Conservation (phyloP, 306 rosid species). For the Glycine soja region DNA sequence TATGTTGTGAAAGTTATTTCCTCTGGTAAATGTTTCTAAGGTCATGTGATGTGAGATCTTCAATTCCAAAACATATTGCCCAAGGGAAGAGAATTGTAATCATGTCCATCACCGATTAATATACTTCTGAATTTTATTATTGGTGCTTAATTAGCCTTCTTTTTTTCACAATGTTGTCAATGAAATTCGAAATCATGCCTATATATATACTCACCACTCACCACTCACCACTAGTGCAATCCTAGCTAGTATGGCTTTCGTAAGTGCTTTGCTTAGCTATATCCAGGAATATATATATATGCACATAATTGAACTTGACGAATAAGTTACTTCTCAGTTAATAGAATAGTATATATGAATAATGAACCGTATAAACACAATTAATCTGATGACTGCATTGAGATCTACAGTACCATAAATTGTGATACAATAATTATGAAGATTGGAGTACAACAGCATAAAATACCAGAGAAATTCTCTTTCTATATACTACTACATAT, state of each 20-base stretch:
- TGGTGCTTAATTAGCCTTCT: neutral
- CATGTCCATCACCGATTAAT: neutral
- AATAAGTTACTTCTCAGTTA: too few relatives aligned
- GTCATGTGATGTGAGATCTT: neutral
- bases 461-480: neutral
- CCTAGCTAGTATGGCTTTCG: neutral
- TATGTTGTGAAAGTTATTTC: neutral
- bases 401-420: neutral
- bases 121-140: neutral
- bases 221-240: neutral
- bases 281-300: neutral
- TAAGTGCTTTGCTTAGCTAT: neutral
- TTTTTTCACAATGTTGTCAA: neutral
- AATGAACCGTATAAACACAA: neutral
- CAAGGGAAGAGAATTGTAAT: neutral
- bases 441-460: neutral
- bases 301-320: too few relatives aligned
- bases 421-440: neutral
- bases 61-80: too few relatives aligned
- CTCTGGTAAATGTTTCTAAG: neutral
- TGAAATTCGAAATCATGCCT: neutral
- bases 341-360: too few relatives aligned
- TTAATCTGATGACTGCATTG: slow-evolving; percentile 21
- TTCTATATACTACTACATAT: neutral
- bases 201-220: neutral